Percentiles rank a stretch among this genome's conserved stretches.
Evolutionary conservation across 169 alveolate genomes (phyloP).

Genomic region (Cryptosporidium felis): DNA sequence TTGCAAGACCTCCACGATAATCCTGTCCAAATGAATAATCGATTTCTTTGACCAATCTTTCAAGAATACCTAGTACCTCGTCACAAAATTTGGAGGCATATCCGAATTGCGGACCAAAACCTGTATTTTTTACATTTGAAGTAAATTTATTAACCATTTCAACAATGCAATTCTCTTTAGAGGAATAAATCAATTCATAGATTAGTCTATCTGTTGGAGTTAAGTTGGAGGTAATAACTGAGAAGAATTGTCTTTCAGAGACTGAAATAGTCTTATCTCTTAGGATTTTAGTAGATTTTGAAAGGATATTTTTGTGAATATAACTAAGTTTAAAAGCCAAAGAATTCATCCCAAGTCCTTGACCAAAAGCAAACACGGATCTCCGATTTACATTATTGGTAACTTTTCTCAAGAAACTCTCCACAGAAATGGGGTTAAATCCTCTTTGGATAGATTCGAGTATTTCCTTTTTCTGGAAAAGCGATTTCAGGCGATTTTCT

Average conservation of each 20-base stretch:
- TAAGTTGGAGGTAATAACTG: background rate
- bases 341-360: constrained; percentile 28
- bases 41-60: background rate
- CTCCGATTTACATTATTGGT: background rate
- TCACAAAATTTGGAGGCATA: constrained; percentile 19
- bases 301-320: background rate
- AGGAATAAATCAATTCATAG: background rate
- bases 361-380: constrained; percentile 1
- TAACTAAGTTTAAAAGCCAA: background rate
- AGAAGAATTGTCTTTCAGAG: background rate
- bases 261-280: background rate
- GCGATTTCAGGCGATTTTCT: background rate
- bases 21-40: background rate
- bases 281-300: background rate
- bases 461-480: background rate
- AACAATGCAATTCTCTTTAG: constrained; percentile 20
- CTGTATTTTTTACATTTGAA: background rate
- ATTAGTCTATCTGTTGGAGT: constrained; percentile 13
- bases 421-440: constrained; percentile 24
- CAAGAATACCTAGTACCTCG: background rate
- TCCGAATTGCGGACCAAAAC: background rate
- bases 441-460: background rate
- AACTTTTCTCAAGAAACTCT: background rate
- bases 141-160: constrained; percentile 24
- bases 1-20: background rate